Conservation (phyloP, 2,329 filamentous ascomycete species). For the Erysiphe pulchra region DNA sequence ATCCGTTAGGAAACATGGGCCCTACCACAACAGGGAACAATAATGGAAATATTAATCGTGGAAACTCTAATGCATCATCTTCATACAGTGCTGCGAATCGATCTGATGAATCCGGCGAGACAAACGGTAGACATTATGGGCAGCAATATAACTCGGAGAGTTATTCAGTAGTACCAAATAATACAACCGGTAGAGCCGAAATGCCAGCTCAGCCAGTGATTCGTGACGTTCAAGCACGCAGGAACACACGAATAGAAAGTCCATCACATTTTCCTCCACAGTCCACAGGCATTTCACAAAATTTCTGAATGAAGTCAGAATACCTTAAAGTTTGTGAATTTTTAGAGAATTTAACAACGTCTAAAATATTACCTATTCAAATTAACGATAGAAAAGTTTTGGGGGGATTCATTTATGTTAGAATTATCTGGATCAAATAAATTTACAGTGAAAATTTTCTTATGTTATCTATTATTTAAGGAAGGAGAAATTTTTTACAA, state of each 20-base stretch:
- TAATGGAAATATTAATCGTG: constrained; percentile 50
- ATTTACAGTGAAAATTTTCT: no score
- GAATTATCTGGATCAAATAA: no score
- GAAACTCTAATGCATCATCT: constrained; percentile 85
- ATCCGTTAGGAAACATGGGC: constrained; percentile 63
- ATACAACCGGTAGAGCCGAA: constrained; percentile 21
- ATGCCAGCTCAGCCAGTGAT: constrained; percentile 49
- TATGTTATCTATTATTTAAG: no score
- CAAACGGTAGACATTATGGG: constrained; percentile 18
- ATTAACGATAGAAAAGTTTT: no score
- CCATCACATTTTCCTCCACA: constrained; percentile 74
- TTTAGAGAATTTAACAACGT: no score
- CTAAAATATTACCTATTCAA: no score
- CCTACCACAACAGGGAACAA: constrained; percentile 41
- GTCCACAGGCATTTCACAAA: constrained; percentile 86
- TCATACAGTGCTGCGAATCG: constrained; percentile 65
- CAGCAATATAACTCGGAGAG: constrained; percentile 29
- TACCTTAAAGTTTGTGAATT: no score
- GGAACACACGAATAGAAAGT: constrained; percentile 88
- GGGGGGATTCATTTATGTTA: no score
- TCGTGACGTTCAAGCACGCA: constrained; percentile 69
- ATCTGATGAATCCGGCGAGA: constrained; percentile 40
- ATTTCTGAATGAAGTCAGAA: constrained; percentile 35
- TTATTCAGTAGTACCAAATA: constrained; percentile 23
- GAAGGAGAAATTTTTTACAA: no score